Conservation (phyloP, 805 yeast species). For the Ogataea philodendri region DNA sequence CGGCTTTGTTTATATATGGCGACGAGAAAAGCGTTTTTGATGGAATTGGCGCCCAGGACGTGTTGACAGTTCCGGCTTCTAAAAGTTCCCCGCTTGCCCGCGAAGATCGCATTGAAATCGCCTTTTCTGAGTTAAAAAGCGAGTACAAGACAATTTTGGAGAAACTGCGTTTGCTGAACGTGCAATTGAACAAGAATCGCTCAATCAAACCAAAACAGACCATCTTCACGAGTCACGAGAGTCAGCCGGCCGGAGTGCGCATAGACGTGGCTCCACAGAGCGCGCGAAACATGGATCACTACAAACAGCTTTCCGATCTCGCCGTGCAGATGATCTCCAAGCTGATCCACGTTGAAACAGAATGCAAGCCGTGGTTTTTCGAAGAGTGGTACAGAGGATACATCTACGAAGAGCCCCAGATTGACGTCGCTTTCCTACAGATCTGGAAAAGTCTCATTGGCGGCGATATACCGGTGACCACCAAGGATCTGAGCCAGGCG, state of each 20-base stretch:
- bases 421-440: constrained; percentile 3
- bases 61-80: constrained; percentile 22
- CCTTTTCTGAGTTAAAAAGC: constrained; percentile 8
- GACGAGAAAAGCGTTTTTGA: constrained; percentile 16
- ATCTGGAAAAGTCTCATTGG: constrained; percentile 21
- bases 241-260: constrained; percentile 20
- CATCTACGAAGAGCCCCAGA: constrained; percentile 14
- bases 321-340: constrained; percentile 12
- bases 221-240: constrained; percentile 21
- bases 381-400: constrained; percentile 30
- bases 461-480: constrained; percentile 18
- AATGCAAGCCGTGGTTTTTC: constrained; percentile 21
- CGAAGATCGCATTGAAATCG: constrained; percentile 20
- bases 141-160: constrained; percentile 9
- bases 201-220: constrained; percentile 11
- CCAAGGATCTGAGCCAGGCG: constrained; percentile 15
- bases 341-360: constrained; percentile 7
- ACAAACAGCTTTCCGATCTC: constrained; percentile 18
- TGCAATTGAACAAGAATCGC: constrained; percentile 11
- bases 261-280: constrained; percentile 33
- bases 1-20: constrained; percentile 21
- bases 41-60: constrained; percentile 9
- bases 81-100: constrained; percentile 14
- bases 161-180: constrained; percentile 13
- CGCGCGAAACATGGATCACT: constrained; percentile 24